Evolutionary conservation across 148 eudicot species (phyloP).

Genomic region (Dysphania ambrosioides): DNA sequence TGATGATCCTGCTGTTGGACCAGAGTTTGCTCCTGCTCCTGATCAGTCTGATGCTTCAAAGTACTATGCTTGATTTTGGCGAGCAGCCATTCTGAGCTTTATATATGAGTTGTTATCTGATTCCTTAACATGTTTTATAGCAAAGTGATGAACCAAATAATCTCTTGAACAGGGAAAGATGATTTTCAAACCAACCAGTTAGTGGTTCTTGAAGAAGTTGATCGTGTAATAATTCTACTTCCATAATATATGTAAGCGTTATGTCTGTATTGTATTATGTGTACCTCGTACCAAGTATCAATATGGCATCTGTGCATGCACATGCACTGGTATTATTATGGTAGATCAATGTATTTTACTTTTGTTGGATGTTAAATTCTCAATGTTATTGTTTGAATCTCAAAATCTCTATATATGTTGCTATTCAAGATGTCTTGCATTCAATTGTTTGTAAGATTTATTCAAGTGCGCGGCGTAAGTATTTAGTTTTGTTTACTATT

Average conservation of each 20-base stretch:
- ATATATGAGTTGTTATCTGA: background rate
- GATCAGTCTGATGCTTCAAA: background rate
- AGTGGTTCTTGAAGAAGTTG: background rate
- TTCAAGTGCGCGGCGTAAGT: too few species aligned
- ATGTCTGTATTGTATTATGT: background rate
- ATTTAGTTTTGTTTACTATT: too few species aligned
- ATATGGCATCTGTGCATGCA: too few species aligned
- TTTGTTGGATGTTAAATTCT: too few species aligned
- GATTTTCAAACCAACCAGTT: background rate
- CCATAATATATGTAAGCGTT: background rate
- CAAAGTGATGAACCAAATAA: background rate
- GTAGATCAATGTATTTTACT: too few species aligned
- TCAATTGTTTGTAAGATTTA: too few species aligned
- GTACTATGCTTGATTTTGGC: background rate
- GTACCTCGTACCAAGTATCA: too few species aligned
- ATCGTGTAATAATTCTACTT: too few species aligned
- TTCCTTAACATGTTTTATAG: background rate
- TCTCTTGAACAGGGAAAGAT: background rate
- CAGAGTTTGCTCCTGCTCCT: background rate
- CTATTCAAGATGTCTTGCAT: too few species aligned
- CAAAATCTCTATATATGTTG: too few species aligned
- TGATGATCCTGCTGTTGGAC: slow-evolving; percentile 11
- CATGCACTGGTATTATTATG: too few species aligned
- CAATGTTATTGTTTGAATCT: too few species aligned
- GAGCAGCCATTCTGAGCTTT: background rate